Percentiles rank a stretch among this genome's conserved stretches.
These are phyloP conservation scores for Musa troglodytarum DNA, from an alignment of 176 grass and related monocot species.

Conservation along the genomic window DNA sequence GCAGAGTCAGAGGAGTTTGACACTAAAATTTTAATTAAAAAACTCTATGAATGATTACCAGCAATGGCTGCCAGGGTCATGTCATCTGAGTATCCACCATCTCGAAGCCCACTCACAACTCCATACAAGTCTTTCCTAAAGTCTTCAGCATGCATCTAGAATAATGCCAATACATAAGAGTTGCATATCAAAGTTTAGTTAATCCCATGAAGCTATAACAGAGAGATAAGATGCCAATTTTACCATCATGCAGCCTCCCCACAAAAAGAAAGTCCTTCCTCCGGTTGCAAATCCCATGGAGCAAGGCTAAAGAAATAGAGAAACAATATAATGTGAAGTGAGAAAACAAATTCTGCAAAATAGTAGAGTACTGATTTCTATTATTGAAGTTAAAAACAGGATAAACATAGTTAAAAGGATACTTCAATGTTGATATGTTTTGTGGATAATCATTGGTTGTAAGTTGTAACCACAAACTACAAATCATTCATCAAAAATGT, in stretches of 20 bases:
- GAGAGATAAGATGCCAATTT: background rate
- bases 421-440: too few relatives aligned
- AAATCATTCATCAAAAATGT: too few relatives aligned
- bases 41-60: constrained; percentile 33
- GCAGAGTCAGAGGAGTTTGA: constrained; percentile 3
- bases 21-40: background rate
- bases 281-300: constrained; percentile 99
- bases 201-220: background rate
- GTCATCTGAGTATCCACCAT: constrained; percentile 99
- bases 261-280: constrained; percentile 97
- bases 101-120: constrained; percentile 65
- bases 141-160: constrained; percentile 99
- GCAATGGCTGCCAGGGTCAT: constrained; percentile 98
- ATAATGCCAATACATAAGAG: background rate
- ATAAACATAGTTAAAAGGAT: too few relatives aligned
- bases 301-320: constrained; percentile 60
- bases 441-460: too few relatives aligned
- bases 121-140: constrained; percentile 89
- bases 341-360: background rate
- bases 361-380: background rate
- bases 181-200: background rate
- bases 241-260: constrained; percentile 99
- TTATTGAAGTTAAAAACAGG: too few relatives aligned
- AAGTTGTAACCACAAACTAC: too few relatives aligned
- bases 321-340: background rate